phyloP scores from a whole-genome alignment of 2,329 filamentous ascomycete genomes.

The Neonectria ditissima region DNA sequence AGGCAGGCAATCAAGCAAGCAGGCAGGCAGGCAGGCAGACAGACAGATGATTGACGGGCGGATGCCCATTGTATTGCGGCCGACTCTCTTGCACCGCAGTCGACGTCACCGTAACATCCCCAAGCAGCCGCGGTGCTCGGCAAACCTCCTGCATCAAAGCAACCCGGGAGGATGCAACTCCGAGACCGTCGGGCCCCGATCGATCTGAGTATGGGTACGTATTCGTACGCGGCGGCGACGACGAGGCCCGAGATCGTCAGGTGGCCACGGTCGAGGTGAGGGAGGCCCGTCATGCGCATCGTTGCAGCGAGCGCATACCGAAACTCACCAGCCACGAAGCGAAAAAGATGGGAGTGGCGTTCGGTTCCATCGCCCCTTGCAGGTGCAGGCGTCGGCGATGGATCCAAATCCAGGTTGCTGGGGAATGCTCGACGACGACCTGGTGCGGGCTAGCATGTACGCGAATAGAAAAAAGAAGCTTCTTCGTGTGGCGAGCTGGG shows the following conservation, averaged over 20 bases:
- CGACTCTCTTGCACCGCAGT: neutral
- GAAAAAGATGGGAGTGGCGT: neutral
- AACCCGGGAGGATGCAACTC: slow-evolving; percentile 1
- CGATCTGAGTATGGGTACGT: neutral
- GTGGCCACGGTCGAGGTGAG: slow-evolving; percentile 12
- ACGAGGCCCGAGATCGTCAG: slow-evolving; percentile 18
- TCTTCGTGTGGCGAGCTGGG: slow-evolving; percentile 13
- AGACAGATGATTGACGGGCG: slow-evolving; percentile 6
- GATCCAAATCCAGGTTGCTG: neutral
- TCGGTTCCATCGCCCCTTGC: neutral
- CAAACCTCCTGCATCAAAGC: neutral
- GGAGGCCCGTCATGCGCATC: slow-evolving; percentile 18
- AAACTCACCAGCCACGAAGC: slow-evolving; percentile 8
- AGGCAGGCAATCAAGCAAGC: no score
- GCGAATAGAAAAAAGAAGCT: slow-evolving; percentile 9
- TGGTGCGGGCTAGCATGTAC: neutral
- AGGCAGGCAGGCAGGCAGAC: slow-evolving; percentile 10
- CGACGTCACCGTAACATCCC: slow-evolving; percentile 11
- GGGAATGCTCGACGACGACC: neutral
- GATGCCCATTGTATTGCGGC: neutral
- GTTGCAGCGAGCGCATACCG: slow-evolving; percentile 20
- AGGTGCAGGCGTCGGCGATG: slow-evolving; percentile 3
- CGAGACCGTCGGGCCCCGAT: neutral
- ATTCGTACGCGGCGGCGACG: neutral
- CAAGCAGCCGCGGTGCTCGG: neutral